These are phyloP conservation scores for Psilocybe mexicana DNA, from an alignment of 1,284 basidiomycete species.

Conservation along the genomic window DNA sequence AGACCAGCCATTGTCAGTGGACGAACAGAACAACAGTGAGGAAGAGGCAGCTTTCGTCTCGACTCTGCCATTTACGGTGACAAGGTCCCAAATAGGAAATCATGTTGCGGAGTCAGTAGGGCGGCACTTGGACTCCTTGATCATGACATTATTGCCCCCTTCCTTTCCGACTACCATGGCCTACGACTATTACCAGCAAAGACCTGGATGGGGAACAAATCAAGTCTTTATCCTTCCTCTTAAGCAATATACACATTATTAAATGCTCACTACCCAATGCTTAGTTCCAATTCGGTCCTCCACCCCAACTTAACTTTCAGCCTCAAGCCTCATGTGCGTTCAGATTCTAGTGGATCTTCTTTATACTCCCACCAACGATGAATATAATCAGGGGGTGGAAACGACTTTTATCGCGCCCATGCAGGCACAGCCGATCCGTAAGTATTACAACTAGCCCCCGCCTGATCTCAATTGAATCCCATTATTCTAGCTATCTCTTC, in stretches of 20 bases:
- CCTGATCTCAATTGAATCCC: neutral
- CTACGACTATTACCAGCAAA: constrained; percentile 43
- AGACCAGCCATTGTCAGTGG: neutral
- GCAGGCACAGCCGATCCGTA: constrained; percentile 56
- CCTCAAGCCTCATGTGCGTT: constrained; percentile 57
- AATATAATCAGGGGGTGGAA: constrained; percentile 49
- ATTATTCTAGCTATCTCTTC: constrained; percentile 47
- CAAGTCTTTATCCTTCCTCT: constrained; percentile 34
- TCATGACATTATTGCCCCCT: neutral
- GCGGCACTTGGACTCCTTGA: neutral
- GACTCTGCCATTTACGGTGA: neutral
- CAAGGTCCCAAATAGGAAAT: neutral
- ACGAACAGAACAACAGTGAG: neutral
- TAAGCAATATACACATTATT: constrained; percentile 1
- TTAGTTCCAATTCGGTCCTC: constrained; percentile 52
- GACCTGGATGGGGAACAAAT: constrained; percentile 50
- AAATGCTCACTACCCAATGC: constrained; percentile 14
- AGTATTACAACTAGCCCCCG: constrained; percentile 28
- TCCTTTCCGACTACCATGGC: constrained; percentile 25
- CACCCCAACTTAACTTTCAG: constrained; percentile 56
- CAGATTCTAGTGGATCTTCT: constrained; percentile 21
- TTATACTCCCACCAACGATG: constrained; percentile 8
- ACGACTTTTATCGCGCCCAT: constrained; percentile 64
- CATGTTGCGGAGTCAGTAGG: neutral
- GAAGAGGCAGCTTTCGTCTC: neutral